A percentile compares a stretch with the other conserved stretches of the same genome.
Conservation (phyloP, 345 rosid genomes). For the Eucalyptus curtisii region DNA sequence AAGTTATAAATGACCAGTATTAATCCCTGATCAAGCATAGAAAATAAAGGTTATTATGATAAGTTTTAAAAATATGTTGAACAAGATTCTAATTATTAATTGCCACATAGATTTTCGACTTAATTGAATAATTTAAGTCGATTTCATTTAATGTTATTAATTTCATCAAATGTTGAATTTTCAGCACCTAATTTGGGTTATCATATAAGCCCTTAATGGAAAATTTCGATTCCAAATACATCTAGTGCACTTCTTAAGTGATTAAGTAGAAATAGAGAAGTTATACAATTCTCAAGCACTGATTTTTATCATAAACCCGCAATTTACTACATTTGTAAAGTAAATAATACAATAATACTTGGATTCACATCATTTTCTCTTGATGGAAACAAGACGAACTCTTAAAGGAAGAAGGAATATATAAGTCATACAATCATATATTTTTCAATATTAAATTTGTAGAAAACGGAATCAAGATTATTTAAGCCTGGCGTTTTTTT, state of each 20-base stretch:
- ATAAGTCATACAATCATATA: neutral
- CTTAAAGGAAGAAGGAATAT: neutral
- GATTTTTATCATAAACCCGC: fast-evolving
- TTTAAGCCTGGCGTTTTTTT: fast-evolving
- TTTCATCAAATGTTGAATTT: neutral
- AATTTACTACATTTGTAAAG: neutral
- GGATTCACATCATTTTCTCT: neutral
- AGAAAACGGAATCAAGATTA: neutral
- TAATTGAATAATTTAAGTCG: neutral
- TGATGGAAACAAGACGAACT: neutral
- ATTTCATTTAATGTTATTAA: neutral
- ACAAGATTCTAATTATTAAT: neutral
- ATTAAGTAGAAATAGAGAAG: neutral
- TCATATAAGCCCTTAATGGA: neutral
- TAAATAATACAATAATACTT: neutral
- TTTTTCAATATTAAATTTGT: neutral
- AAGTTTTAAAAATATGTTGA: neutral
- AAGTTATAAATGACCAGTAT: neutral
- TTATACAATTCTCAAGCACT: neutral
- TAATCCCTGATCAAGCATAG: neutral
- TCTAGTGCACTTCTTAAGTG: neutral
- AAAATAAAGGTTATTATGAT: neutral
- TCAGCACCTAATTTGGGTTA: neutral
- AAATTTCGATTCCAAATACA: neutral
- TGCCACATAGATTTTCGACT: neutral